Percentiles rank a stretch among this genome's conserved stretches.
Conservation (phyloP, 2,329 filamentous ascomycete genomes). For the Berkeleyomyces basicola region DNA sequence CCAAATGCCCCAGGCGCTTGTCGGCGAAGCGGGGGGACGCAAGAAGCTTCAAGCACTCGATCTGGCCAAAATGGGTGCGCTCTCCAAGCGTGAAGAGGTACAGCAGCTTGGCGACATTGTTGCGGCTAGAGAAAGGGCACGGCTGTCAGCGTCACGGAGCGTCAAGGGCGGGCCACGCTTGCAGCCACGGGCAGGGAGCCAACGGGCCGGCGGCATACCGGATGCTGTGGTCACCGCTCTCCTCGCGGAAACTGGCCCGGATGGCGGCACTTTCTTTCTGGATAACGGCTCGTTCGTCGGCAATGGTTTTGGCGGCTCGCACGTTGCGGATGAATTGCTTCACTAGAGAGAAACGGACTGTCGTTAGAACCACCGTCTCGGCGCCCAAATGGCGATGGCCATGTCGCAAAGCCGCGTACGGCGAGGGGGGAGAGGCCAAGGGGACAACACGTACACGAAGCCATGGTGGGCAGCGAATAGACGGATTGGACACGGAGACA, state of each 20-base stretch:
- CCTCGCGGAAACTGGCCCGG: conserved; percentile 90
- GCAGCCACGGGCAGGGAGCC: neutral
- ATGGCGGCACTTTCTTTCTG: conserved; percentile 98
- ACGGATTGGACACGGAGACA: neutral
- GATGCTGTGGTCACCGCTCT: conserved; percentile 80
- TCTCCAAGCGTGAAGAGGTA: conserved; percentile 97
- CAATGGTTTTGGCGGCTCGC: conserved; percentile 94
- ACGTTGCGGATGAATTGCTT: conserved; percentile 99
- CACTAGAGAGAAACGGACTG: conserved; percentile 36
- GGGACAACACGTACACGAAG: conserved; percentile 12
- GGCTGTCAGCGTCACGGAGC: conserved; percentile 3
- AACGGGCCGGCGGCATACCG: conserved; percentile 37
- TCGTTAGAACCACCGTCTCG: neutral
- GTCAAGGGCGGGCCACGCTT: no score
- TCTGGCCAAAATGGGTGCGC: conserved; percentile 96
- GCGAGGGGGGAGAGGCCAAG: neutral
- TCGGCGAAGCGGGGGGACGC: conserved; percentile 95
- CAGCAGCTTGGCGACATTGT: conserved; percentile 96
- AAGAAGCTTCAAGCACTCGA: conserved; percentile 94
- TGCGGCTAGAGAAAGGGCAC: conserved; percentile 46
- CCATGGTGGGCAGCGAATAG: conserved; percentile 4
- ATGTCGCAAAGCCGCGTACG: conserved; percentile 1
- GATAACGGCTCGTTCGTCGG: conserved; percentile 93
- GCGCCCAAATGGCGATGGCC: neutral
- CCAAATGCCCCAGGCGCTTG: conserved; percentile 88